Evolutionary conservation across 2,329 filamentous ascomycete genomes (phyloP).

Genomic region (Colletotrichum tropicicola): DNA sequence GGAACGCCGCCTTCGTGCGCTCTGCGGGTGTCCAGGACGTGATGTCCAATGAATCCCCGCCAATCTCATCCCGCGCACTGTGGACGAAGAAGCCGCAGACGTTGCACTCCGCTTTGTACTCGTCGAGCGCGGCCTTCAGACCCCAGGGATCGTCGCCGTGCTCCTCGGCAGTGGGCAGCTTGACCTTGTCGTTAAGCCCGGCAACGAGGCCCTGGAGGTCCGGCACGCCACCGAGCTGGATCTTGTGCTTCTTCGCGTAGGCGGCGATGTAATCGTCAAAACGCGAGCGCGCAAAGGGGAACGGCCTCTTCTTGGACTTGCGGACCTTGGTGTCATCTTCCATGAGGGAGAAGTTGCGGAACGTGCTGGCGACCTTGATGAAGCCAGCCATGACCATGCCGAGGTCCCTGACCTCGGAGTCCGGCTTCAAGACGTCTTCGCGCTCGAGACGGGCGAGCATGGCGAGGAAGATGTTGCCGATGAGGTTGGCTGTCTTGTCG

Average conservation of each 20-base stretch:
- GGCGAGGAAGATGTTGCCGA: constrained; percentile 46
- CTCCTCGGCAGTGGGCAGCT: constrained; percentile 34
- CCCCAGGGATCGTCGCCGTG: constrained; percentile 38
- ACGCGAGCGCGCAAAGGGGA: constrained; percentile 30
- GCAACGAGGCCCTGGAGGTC: constrained; percentile 36
- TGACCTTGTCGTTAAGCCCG: constrained; percentile 29
- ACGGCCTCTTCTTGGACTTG: constrained; percentile 32
- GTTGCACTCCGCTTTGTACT: constrained; percentile 31
- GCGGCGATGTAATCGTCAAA: constrained; percentile 43
- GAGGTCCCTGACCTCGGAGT: constrained; percentile 46
- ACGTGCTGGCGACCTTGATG: constrained; percentile 33
- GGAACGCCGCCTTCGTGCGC: constrained; percentile 41
- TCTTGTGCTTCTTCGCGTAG: constrained; percentile 44
- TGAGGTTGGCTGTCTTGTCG: constrained; percentile 38
- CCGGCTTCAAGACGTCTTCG: constrained; percentile 40
- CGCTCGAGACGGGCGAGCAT: constrained; percentile 48
- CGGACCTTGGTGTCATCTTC: constrained; percentile 10
- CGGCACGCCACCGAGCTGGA: constrained; percentile 38
- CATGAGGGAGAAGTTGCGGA: constrained; percentile 32
- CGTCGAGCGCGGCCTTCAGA: constrained; percentile 33
- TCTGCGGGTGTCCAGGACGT: constrained; percentile 42
- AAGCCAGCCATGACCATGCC: constrained; percentile 48
- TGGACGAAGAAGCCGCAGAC: neutral
- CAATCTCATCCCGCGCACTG: constrained; percentile 36
- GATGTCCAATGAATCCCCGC: constrained; percentile 48